Evolutionary conservation across 306 rosid genomes (phyloP).

Genomic region (Medicago truncatula): MtrunA17r5.0-ANR NC_053042.1:9295001-9295500

Average conservation of each 20-base stretch:
- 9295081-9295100: neutral
- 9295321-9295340: neutral
- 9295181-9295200: neutral
- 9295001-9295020: neutral
- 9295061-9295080: neutral
- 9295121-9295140: neutral
- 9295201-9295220: neutral
- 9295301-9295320: neutral
- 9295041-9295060: neutral
- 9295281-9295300: neutral
- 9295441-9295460: no score
- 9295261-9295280: no score
- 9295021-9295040: neutral
- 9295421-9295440: no score
- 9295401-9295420: no score
- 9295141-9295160: neutral
- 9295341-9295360: neutral
- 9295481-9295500: no score
- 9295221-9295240: no score
- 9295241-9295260: no score
- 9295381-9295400: no score
- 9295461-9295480: no score
- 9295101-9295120: neutral
- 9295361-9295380: no score
- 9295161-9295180: no score